phyloP scores from a whole-genome alignment of 2,329 filamentous ascomycete genomes.

The Chaetomium olivaceum region DNA sequence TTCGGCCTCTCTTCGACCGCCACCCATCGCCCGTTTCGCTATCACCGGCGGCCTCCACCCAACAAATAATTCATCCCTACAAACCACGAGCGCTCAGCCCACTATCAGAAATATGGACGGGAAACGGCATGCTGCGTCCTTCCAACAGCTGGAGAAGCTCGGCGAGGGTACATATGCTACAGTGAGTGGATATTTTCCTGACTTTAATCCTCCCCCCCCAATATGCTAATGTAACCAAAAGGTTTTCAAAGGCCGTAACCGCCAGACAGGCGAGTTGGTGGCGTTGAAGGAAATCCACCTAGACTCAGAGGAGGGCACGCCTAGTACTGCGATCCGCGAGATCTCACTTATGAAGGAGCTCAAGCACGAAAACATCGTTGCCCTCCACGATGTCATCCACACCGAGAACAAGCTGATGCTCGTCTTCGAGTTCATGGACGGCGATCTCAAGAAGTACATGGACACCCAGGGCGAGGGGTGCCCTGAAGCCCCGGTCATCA shows the following conservation, averaged over 20 bases:
- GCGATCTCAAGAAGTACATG: constrained; percentile 98
- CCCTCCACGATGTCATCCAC: constrained; percentile 96
- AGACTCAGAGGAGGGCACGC: constrained; percentile 96
- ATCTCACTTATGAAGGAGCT: constrained; percentile 99
- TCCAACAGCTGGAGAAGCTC: constrained; percentile 98
- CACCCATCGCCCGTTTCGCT: constrained; percentile 36
- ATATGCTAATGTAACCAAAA: constrained; percentile 50
- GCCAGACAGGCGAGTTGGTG: constrained; percentile 94
- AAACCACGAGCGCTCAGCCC: constrained; percentile 1
- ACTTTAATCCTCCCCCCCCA: background rate
- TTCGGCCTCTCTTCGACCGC: constrained; percentile 39
- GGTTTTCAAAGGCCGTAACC: constrained; percentile 96
- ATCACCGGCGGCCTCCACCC: constrained; percentile 28
- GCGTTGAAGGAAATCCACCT: constrained; percentile 98
- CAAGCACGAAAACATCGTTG: constrained; percentile 98
- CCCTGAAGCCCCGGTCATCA: constrained; percentile 90
- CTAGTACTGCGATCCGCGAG: constrained; percentile 94
- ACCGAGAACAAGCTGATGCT: constrained; percentile 99
- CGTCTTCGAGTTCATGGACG: constrained; percentile 98
- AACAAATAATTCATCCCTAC: constrained; percentile 3
- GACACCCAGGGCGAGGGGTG: constrained; percentile 89
- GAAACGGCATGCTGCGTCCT: constrained; percentile 89
- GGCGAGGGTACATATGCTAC: constrained; percentile 99
- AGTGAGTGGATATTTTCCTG: constrained; percentile 53
- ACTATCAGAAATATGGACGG: constrained; percentile 69